Conservation (phyloP, 1,139 yeast species). For the Sugiyamaella paludigena region DNA sequence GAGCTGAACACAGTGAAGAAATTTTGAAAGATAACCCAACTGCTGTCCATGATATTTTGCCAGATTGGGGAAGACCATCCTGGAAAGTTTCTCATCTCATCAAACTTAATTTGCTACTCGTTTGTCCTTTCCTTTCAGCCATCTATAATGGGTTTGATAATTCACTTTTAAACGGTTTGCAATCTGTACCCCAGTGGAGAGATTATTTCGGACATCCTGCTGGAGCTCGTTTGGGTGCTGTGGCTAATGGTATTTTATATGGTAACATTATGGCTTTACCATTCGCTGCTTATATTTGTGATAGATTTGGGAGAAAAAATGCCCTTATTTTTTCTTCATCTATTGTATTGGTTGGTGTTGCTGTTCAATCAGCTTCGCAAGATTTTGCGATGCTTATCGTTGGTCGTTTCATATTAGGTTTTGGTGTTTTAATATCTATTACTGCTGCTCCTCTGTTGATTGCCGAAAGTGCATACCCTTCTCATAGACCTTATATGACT, state of each 20-base stretch:
- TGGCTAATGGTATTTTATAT: slow-evolving; percentile 46
- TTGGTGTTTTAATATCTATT: slow-evolving; percentile 26
- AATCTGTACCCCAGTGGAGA: slow-evolving; percentile 43
- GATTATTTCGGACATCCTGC: slow-evolving; percentile 41
- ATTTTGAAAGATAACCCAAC: slow-evolving; percentile 6
- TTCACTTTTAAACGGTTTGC: slow-evolving; percentile 52
- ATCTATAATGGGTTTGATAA: slow-evolving; percentile 55
- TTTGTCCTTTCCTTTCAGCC: slow-evolving; percentile 45
- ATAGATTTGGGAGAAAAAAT: slow-evolving; percentile 48
- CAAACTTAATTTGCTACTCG: slow-evolving; percentile 40
- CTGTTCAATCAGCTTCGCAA: slow-evolving; percentile 45
- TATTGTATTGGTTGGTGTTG: slow-evolving; percentile 45
- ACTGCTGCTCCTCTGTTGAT: slow-evolving; percentile 25
- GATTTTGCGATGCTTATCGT: slow-evolving; percentile 44
- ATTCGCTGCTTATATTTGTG: slow-evolving; percentile 39
- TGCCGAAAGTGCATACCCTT: slow-evolving; percentile 25
- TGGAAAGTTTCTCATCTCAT: slow-evolving; percentile 40
- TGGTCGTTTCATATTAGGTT: slow-evolving; percentile 28
- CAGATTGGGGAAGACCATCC: slow-evolving; percentile 39
- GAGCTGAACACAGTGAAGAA: no score
- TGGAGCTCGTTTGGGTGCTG: slow-evolving; percentile 47
- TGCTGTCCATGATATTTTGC: slow-evolving; percentile 24
- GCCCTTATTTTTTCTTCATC: slow-evolving; percentile 43
- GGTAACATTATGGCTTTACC: slow-evolving; percentile 17
- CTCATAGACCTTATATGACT: slow-evolving; percentile 24